A percentile compares a stretch with the other conserved stretches of the same genome.
Conservation (phyloP, 768 basidiomycete genomes). For the Kwoniella heveanensis region DNA sequence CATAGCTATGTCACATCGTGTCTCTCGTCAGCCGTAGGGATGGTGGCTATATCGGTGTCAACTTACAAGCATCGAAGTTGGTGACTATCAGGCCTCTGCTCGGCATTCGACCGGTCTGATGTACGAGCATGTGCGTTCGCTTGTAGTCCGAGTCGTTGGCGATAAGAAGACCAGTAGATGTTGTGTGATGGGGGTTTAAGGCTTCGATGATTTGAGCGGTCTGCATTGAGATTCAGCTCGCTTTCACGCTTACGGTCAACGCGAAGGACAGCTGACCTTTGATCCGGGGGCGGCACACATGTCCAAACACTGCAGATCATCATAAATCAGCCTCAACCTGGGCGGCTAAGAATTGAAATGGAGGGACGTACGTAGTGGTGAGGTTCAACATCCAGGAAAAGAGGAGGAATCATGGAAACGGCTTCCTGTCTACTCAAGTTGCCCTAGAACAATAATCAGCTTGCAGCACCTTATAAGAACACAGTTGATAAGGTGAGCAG, state of each 20-base stretch:
- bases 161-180: conserved; percentile 81
- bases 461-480: no score
- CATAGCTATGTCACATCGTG: conserved; percentile 36
- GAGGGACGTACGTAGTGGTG: conserved; percentile 66
- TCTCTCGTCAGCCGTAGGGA: conserved; percentile 5
- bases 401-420: conserved; percentile 98
- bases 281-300: conserved; percentile 99
- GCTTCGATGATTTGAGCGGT: conserved; percentile 96
- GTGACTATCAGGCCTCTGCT: conserved; percentile 92
- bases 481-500: no score
- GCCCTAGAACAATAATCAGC: conserved; percentile 62
- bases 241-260: neutral
- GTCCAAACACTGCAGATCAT: conserved; percentile 65
- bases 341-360: neutral
- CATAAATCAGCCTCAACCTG: conserved; percentile 3
- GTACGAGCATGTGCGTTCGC: conserved; percentile 92
- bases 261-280: conserved; percentile 63
- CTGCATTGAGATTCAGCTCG: conserved; percentile 54
- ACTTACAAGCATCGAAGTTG: conserved; percentile 90
- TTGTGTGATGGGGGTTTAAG: conserved; percentile 72
- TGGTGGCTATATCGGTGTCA: conserved; percentile 60
- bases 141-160: conserved; percentile 96
- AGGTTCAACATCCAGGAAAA: conserved; percentile 90
- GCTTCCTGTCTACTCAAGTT: conserved; percentile 96
- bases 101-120: conserved; percentile 92